Evolutionary conservation across 306 rosid genomes (phyloP).

Genomic region (Castanea sativa): DNA sequence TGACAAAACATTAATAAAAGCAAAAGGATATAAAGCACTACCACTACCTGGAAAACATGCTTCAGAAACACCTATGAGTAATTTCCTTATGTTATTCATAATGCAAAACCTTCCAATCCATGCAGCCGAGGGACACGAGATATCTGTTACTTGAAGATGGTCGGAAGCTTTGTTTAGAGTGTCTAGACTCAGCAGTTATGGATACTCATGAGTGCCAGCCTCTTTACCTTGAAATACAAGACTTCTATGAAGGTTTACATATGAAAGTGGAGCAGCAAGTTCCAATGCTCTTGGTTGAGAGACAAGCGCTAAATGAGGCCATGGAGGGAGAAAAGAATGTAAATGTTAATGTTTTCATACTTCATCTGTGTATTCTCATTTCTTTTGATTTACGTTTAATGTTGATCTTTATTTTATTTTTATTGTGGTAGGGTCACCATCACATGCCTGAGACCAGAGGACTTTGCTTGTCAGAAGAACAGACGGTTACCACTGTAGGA

Average conservation of each 20-base stretch:
- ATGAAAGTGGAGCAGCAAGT: constrained; percentile 98
- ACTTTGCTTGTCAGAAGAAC: constrained; percentile 97
- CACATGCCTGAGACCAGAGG: constrained; percentile 98
- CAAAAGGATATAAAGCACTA: background rate
- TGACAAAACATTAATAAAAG: background rate
- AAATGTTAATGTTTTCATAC: constrained; percentile 15
- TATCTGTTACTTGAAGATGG: constrained; percentile 93
- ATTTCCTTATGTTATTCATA: constrained; percentile 13
- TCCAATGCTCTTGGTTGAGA: constrained; percentile 99
- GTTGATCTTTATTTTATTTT: constrained; percentile 9
- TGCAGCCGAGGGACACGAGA: constrained; percentile 80
- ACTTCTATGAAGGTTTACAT: constrained; percentile 84
- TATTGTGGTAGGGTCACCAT: constrained; percentile 78
- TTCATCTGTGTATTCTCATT: background rate
- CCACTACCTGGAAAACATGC: background rate
- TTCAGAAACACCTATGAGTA: background rate
- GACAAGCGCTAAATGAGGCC: constrained; percentile 97
- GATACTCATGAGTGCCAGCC: constrained; percentile 98
- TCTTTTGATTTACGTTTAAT: background rate
- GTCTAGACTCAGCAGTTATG: constrained; percentile 94
- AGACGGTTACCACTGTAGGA: constrained; percentile 80
- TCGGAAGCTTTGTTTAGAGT: constrained; percentile 88
- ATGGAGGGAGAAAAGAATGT: constrained; percentile 97
- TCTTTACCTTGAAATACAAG: constrained; percentile 95
- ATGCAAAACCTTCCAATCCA: constrained; percentile 35